Base-by-base conservation (phyloP, 768 basidiomycete genomes). In the Guyanaporus albipodus region DNA sequence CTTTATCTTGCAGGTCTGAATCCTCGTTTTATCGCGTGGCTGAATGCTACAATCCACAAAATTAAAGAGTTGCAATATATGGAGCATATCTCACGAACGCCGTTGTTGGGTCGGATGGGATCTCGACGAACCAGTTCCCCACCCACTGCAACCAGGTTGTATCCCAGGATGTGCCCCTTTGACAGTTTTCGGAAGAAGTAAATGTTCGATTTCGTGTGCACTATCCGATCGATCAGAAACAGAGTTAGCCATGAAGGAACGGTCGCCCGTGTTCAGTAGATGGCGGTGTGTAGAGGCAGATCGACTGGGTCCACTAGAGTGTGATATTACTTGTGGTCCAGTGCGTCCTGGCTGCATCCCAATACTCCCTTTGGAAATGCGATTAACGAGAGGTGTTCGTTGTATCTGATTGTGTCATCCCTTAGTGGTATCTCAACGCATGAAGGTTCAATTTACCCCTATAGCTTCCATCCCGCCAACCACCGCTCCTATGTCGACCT, bases 121-220 rank as follows among this genome's bases (percentile, higher is more conserved):
- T 49, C 60, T 49, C 43, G 57, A 29, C 54, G 56, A 53, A 26
- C 52, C 57, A 5, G 66, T 50, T 39, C 63, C 60, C 72, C 76
- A 78, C 23, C 71, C 72, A 19, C 62, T 61, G 39, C 68, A 54
- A 36, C 53, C 53, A 26, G 44, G 58, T 15, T 57, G 55, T 46
- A 46, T 48, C 45, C 48, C 54, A 44, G 51, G 41, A 28, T 45
- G 48, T 23, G 49, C 53, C 41, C 54, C 42, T 52, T 66, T 56
- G 38, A 49, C 27, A 33, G 42, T 23, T 50, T 55, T 55, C 46
- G 62, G 58, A 36, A 74, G 65, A 29, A 87, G 70, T 49, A 87
- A 60, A 50, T 77, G 76, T 58, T 89, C 86, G n/a, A 87, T 83
- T 57, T 88, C 87, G 40, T 80, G 77, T 1, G 78, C 74, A 60